Conservation (phyloP, 306 rosid species). For the Fagus crenata region DNA sequence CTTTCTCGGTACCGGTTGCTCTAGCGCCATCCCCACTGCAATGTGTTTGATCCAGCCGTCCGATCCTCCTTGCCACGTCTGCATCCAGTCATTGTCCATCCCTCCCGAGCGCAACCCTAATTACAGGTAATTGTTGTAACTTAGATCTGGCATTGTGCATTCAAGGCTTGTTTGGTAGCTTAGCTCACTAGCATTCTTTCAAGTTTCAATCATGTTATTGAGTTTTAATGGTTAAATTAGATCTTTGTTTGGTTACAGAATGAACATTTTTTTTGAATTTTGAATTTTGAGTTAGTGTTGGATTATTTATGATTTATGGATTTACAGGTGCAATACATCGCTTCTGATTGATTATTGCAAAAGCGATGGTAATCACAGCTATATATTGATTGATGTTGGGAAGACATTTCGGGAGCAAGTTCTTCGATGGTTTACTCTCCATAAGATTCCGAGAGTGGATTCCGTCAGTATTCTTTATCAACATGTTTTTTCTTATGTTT, state of each 20-base stretch:
- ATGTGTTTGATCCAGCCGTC: conserved; percentile 79
- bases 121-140: conserved; percentile 51
- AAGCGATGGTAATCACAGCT: conserved; percentile 52
- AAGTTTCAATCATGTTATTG: not conserved
- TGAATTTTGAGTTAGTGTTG: too few relatives aligned
- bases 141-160: conserved; percentile 11
- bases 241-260: not conserved
- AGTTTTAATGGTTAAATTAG: not conserved
- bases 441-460: conserved; percentile 84
- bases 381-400: conserved; percentile 84
- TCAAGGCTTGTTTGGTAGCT: not conserved
- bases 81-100: conserved; percentile 58
- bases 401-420: conserved; percentile 94
- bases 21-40: conserved; percentile 80
- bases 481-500: conserved; percentile 5
- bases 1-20: conserved; percentile 90
- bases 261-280: too few relatives aligned
- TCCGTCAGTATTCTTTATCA: conserved; percentile 56
- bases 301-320: conserved; percentile 13
- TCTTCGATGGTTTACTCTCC: conserved; percentile 81
- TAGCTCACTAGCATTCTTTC: not conserved
- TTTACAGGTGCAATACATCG: conserved; percentile 85
- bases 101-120: conserved; percentile 80
- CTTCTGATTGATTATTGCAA: conserved; percentile 75
- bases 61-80: conserved; percentile 79